These are phyloP conservation scores for Chaetoscypha palmicola DNA, from an alignment of 2,329 filamentous ascomycete species.

Conservation along the genomic window DNA sequence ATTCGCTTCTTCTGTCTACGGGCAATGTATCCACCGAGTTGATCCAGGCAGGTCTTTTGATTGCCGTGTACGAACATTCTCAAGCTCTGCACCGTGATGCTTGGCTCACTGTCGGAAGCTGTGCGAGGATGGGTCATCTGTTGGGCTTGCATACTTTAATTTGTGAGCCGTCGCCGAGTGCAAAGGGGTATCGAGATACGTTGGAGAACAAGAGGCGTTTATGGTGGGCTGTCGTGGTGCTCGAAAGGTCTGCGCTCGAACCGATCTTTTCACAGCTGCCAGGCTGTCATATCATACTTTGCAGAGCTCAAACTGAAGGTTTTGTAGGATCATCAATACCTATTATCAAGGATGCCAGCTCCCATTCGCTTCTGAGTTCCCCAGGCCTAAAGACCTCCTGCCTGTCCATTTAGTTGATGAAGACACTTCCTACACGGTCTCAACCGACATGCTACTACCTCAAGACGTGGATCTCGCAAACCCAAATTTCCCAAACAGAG, in stretches of 20 bases:
- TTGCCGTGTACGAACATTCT: conserved; percentile 15
- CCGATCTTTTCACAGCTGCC: no score
- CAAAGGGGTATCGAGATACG: background rate
- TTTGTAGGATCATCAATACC: no score
- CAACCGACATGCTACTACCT: conserved; percentile 14
- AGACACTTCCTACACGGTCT: conserved; percentile 4
- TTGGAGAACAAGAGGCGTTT: conserved; percentile 12
- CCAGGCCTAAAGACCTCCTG: conserved; percentile 11
- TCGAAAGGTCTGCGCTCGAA: conserved; percentile 19
- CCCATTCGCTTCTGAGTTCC: conserved; percentile 12
- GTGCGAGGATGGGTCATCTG: conserved; percentile 15
- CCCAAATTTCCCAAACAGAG: background rate
- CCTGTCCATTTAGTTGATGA: conserved; percentile 4
- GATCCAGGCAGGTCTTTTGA: conserved; percentile 13
- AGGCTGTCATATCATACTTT: no score
- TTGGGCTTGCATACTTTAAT: conserved; percentile 11
- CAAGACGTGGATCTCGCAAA: conserved; percentile 4
- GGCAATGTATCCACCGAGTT: conserved; percentile 12
- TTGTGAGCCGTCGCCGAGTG: background rate
- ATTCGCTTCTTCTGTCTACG: conserved; percentile 8
- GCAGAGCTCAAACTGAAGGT: no score
- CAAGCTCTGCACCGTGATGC: conserved; percentile 14
- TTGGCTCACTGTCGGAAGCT: conserved; percentile 14
- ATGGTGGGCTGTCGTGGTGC: conserved; percentile 18
- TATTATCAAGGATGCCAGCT: no score